Base-by-base conservation (phyloP, 1,284 basidiomycete genomes). In the Phylloporus gajari region DNA sequence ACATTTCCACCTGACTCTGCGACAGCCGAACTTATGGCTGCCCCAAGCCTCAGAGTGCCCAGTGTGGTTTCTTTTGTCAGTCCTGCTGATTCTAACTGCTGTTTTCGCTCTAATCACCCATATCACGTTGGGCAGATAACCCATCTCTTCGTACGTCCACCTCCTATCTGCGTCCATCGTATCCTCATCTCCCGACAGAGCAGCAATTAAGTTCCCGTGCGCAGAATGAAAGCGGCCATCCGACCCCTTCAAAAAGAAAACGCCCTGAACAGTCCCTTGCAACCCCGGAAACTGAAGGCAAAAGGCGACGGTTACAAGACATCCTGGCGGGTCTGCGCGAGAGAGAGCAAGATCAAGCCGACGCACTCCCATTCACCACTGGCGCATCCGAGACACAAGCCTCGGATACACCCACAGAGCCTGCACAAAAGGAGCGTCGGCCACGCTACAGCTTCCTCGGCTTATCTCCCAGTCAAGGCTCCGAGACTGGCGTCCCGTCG, bases 381-480 rank as follows among this genome's bases (percentile, higher is more conserved):
- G 71, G 67, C 51, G 2, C 65, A 2, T 65, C 67, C 25, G 59
- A 25, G 3, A 35, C 56, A 27, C 56, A 65, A 38, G 27, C 5
- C 23, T 56, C 30, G 9, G 60, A 77, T 0, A 27, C 48, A 5
- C 23, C 19, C 13, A 75, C 72, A 19, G 67, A 70, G 1, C 40
- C 42, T 40, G 42, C 42, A n/a, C 56, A 68, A 42, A 68, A 63
- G 3, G 53, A n/a, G 9, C 48, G 53, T 30, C 68, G n/a, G 25
- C 3, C 1, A 11, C 51, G 70, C 38, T 75, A 71, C 62, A 81
- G 78, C 19, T 78, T 80, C 70, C 78, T 80, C 21, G 75, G 72
- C 35, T 23, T 80, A 2, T 44, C 70, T 5, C 70, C 69, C 48
- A 58, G 65, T 27, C 77, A 76, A 58, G 78, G 63, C 12, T 75